Conservation (phyloP, 768 basidiomycete species). For the Kwoniella europaea region DNA sequence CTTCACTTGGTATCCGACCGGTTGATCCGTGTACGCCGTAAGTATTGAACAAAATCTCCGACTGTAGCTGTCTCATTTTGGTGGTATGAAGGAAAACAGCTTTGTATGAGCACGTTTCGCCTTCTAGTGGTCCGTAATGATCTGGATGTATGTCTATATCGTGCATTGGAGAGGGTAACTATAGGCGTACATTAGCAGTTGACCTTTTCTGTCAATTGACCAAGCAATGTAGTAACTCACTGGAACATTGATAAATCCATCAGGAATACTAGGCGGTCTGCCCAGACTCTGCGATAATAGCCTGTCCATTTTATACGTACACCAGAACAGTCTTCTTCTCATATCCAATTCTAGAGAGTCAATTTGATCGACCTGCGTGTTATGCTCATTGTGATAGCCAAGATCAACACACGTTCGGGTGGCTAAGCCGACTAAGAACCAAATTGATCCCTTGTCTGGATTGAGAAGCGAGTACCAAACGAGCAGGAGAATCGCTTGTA, state of each 20-base stretch:
- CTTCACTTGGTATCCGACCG: conserved; percentile 29
- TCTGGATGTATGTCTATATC: conserved; percentile 50
- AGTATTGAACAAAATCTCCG: conserved; percentile 54
- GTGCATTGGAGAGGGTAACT: conserved; percentile 53
- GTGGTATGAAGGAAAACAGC: conserved; percentile 54
- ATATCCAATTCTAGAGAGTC: conserved; percentile 55
- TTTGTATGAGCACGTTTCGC: conserved; percentile 55
- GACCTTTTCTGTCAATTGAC: not conserved
- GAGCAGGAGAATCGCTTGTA: conserved; percentile 57
- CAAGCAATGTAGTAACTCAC: conserved; percentile 31
- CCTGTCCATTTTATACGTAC: conserved; percentile 58
- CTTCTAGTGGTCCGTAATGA: conserved; percentile 41
- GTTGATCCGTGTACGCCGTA: conserved; percentile 53
- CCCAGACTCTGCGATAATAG: conserved; percentile 55
- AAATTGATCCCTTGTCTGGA: conserved; percentile 59
- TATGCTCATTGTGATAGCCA: conserved; percentile 58
- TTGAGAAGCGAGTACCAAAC: conserved; percentile 60
- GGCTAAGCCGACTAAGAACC: conserved; percentile 59
- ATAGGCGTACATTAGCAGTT: not conserved
- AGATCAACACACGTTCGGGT: conserved; percentile 57
- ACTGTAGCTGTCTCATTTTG: conserved; percentile 56
- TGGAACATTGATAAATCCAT: conserved; percentile 58
- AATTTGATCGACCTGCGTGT: conserved; percentile 41
- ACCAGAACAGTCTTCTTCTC: conserved; percentile 55
- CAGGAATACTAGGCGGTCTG: conserved; percentile 57